Base-by-base conservation (phyloP, 2,329 filamentous ascomycete genomes). In the Boeremia exigua region DNA sequence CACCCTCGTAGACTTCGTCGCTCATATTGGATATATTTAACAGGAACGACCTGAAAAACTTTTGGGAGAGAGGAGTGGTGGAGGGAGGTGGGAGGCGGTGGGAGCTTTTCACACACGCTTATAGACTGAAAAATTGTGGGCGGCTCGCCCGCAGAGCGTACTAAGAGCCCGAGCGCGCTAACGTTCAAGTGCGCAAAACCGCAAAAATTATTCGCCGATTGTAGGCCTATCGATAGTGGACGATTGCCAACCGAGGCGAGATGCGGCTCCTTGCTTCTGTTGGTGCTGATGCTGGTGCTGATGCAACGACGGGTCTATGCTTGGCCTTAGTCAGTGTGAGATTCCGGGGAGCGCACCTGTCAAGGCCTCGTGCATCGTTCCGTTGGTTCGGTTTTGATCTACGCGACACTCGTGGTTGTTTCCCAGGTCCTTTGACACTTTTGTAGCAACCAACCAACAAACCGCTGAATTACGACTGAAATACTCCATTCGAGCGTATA, bases 1-100 rank as follows among this genome's bases (percentile, higher is more conserved):
- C 95, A 90, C 95, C 95, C 80, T 99, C 95, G 82, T 98, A 99
- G 75, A 96, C 88, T 88, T 97, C 94, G 81, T 96, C 92, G 80
- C 91, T 88, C 94, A 97, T 97, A 78, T 82, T 91, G 77, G 61
- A 55, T 68, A 74, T 71, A 40, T 68, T 59, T 70, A 61, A 53
- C 67, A 66, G 59, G 61, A 62, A 63, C 65, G 60, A 67, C 65
- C 65, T 64, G 62, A 61, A 65, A 64, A 59, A 62, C 59, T 70
- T 61, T 61, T 62, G 62, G 55, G 61, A 60, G 59, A 66, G 62
- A 63, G 62, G 66, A 68, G 67, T 66, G 57, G 65, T 71, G 66
- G 67, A 65, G 66, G 62, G 61, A 66, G 63, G 63, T 67, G 67
- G 60, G 64, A 66, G 67, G 60, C 51, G 47, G 54, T 60, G 56